Evolutionary conservation across 106 monocot species (phyloP).

Genomic region (Platanthera zijinensis): DNA sequence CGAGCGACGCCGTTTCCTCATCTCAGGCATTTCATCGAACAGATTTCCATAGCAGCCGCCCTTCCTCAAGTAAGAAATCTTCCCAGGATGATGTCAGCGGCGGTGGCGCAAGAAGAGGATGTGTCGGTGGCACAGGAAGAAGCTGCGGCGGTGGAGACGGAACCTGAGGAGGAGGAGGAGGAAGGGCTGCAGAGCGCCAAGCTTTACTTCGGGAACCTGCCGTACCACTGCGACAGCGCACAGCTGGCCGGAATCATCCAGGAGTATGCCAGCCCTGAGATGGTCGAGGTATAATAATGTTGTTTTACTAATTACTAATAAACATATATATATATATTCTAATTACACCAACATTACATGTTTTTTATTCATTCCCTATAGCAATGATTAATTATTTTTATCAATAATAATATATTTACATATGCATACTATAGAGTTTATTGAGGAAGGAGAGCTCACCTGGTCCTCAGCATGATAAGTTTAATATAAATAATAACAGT

Average conservation of each 20-base stretch:
- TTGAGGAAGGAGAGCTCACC: too few relatives aligned
- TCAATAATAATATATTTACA: too few relatives aligned
- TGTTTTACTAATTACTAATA: too few relatives aligned
- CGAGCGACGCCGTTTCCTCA: slow-evolving; percentile 8
- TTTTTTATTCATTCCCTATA: too few relatives aligned
- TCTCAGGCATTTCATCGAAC: slow-evolving; percentile 9
- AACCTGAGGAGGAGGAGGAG: not conserved
- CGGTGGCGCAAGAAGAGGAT: slow-evolving; percentile 9
- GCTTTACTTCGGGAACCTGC: slow-evolving; percentile 91
- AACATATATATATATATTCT: too few relatives aligned
- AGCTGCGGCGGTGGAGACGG: slow-evolving; percentile 2
- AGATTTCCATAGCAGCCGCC: not conserved
- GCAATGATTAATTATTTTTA: too few relatives aligned
- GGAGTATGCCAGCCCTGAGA: slow-evolving; percentile 76
- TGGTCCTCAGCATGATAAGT: too few relatives aligned
- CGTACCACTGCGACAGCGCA: slow-evolving; percentile 88
- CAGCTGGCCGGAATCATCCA: slow-evolving; percentile 87
- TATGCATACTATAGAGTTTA: too few relatives aligned
- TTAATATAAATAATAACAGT: too few relatives aligned
- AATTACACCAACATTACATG: too few relatives aligned
- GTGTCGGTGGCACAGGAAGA: slow-evolving; percentile 9
- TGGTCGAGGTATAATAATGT: slow-evolving; percentile 52
- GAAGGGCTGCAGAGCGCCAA: slow-evolving; percentile 39
- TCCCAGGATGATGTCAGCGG: slow-evolving; percentile 9
- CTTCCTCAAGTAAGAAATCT: not conserved